phyloP scores from a whole-genome alignment of 805 yeast genomes.

The Candida ortonii region DNA sequence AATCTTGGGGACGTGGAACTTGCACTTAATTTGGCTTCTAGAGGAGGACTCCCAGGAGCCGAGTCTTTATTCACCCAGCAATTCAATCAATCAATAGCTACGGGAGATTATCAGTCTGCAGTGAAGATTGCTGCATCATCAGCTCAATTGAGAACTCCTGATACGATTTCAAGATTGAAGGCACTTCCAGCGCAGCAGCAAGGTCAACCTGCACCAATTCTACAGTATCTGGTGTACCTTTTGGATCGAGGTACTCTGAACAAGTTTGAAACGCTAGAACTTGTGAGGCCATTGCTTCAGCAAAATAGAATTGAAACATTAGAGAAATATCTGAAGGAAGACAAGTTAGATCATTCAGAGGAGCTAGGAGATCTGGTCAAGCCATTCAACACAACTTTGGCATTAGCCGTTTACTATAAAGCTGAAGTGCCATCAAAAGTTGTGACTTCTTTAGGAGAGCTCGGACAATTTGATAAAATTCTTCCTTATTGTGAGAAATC shows the following conservation, averaged over 20 bases:
- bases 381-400: slow-evolving; percentile 79
- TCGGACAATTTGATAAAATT: slow-evolving; percentile 95
- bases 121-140: slow-evolving; percentile 97
- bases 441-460: slow-evolving; percentile 86
- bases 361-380: slow-evolving; percentile 96
- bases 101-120: slow-evolving; percentile 87
- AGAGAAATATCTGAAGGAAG: slow-evolving; percentile 96
- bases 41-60: slow-evolving; percentile 98
- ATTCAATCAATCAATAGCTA: slow-evolving; percentile 77
- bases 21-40: slow-evolving; percentile 84
- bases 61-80: slow-evolving; percentile 88
- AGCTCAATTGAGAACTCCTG: slow-evolving; percentile 88
- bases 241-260: slow-evolving; percentile 91
- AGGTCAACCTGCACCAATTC: slow-evolving; percentile 93
- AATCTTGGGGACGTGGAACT: slow-evolving; percentile 82
- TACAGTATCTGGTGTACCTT: slow-evolving; percentile 87
- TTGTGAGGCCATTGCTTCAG: slow-evolving; percentile 92
- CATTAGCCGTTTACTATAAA: slow-evolving; percentile 86
- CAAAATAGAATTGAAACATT: slow-evolving; percentile 91
- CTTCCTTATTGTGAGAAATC: slow-evolving; percentile 91
- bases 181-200: slow-evolving; percentile 84
- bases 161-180: slow-evolving; percentile 89
- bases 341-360: slow-evolving; percentile 91
- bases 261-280: slow-evolving; percentile 89
- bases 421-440: slow-evolving; percentile 84